Conservation (phyloP, 192 early-diverging fungal genomes). For the Chytriomyces sp. region DNA sequence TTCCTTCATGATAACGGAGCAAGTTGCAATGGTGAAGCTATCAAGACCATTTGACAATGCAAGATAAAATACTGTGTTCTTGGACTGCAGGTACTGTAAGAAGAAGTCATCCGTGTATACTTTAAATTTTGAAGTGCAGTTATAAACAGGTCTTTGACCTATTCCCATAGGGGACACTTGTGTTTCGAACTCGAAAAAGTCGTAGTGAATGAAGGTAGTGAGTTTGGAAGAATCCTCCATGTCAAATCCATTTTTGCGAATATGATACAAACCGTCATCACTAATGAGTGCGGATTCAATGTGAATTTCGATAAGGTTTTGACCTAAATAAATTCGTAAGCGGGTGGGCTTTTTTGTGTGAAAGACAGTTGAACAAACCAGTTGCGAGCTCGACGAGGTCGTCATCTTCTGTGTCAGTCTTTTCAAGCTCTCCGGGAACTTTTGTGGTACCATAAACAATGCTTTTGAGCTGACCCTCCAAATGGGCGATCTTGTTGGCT, state of each 20-base stretch:
- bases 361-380: conserved; percentile 20
- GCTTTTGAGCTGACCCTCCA: conserved; percentile 56
- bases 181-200: conserved; percentile 67
- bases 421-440: conserved; percentile 26
- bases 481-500: conserved; percentile 50
- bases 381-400: conserved; percentile 50
- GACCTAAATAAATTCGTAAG: conserved; percentile 34
- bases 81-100: conserved; percentile 56
- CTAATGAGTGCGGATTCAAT: conserved; percentile 48
- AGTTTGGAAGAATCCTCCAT: conserved; percentile 23
- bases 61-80: conserved; percentile 43
- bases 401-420: conserved; percentile 26
- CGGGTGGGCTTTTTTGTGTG: not conserved
- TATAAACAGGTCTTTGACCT: conserved; percentile 42
- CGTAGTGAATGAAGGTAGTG: conserved; percentile 51
- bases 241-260: conserved; percentile 34
- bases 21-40: conserved; percentile 41
- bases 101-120: conserved; percentile 64
- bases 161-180: conserved; percentile 46
- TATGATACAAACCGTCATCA: conserved; percentile 32
- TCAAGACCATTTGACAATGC: conserved; percentile 53
- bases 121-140: conserved; percentile 45
- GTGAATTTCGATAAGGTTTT: conserved; percentile 53
- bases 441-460: conserved; percentile 47
- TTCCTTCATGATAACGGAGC: conserved; percentile 52